These are phyloP conservation scores for grape (Vitis vinifera) DNA, from an alignment of 164 flowering plant species.

Conservation along the genomic window ASM3070453v1 NC_081806.1:8623501-8624000, in stretches of 20 bases:
- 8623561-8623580: neutral
- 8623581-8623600: slow-evolving; percentile 11
- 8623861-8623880: neutral
- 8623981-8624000: neutral
- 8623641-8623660: slow-evolving; percentile 22
- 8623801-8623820: neutral
- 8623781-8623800: neutral
- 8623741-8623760: too few species aligned
- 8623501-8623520: slow-evolving; percentile 9
- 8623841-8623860: neutral
- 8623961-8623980: neutral
- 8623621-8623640: slow-evolving; percentile 22
- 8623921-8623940: neutral
- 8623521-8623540: slow-evolving; percentile 1
- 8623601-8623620: neutral
- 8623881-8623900: slow-evolving; percentile 1
- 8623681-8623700: neutral
- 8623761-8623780: too few species aligned
- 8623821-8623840: neutral
- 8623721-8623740: too few species aligned
- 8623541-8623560: neutral
- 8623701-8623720: too few species aligned
- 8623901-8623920: neutral
- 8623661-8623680: slow-evolving; percentile 18
- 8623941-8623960: neutral